Conservation (phyloP, 2,329 filamentous ascomycete species). For the Camillea tinctor region DNA sequence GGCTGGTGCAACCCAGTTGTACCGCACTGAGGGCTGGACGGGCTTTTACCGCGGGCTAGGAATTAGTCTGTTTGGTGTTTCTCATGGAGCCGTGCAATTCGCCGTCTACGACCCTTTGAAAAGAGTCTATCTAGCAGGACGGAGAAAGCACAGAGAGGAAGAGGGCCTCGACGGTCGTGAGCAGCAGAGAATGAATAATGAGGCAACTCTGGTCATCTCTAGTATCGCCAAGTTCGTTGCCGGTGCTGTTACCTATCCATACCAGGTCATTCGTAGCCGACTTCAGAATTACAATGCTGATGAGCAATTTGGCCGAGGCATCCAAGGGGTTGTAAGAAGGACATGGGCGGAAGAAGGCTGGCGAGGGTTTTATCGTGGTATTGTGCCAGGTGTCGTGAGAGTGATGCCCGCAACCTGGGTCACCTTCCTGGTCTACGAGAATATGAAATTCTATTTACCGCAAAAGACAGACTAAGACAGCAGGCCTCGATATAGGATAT, state of each 20-base stretch:
- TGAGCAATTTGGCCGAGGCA: conserved; percentile 67
- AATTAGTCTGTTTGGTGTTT: conserved; percentile 81
- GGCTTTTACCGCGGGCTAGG: conserved; percentile 89
- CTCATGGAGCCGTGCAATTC: conserved; percentile 93
- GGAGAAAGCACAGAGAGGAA: conserved; percentile 17
- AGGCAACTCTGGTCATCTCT: conserved; percentile 78
- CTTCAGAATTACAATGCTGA: conserved; percentile 88
- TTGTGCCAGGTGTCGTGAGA: conserved; percentile 84
- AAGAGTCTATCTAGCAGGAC: conserved; percentile 53
- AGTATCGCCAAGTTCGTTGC: conserved; percentile 83
- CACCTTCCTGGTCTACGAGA: conserved; percentile 96
- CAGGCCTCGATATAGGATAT: not conserved
- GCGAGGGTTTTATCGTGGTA: conserved; percentile 84
- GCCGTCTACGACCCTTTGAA: conserved; percentile 81
- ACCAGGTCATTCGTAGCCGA: conserved; percentile 85
- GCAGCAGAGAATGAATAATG: conserved; percentile 56
- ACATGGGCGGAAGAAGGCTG: conserved; percentile 79
- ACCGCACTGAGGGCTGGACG: conserved; percentile 65
- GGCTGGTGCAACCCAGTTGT: conserved; percentile 67
- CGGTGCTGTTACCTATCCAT: conserved; percentile 88
- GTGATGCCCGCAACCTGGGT: conserved; percentile 95
- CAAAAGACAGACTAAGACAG: conserved; percentile 31
- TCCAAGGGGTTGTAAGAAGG: conserved; percentile 67
- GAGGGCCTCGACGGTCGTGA: conserved; percentile 24
- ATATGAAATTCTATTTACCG: conserved; percentile 72